A percentile compares a stretch with the other conserved stretches of the same genome.
phyloP scores from a whole-genome alignment of 1,284 basidiomycete species.

The Puccinia hordei region DNA sequence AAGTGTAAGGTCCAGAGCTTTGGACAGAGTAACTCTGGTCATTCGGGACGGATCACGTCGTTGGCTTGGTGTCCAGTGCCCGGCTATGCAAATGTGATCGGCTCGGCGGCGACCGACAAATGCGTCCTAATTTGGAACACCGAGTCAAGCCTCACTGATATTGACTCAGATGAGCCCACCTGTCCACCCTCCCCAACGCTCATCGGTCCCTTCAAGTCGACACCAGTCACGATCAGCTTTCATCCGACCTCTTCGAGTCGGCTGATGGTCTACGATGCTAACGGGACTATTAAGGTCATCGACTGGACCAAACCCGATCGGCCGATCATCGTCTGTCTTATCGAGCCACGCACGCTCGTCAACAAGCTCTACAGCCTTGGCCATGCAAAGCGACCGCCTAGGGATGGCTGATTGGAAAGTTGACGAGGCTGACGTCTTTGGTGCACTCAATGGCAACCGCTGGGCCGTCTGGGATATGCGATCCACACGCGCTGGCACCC shows the following conservation, averaged over 20 bases:
- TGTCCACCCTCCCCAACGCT: constrained; percentile 24
- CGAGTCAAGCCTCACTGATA: background rate
- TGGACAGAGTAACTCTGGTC: constrained; percentile 40
- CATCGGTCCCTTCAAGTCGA: constrained; percentile 38
- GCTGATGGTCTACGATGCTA: constrained; percentile 45
- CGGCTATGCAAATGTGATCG: constrained; percentile 42
- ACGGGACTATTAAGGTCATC: constrained; percentile 41
- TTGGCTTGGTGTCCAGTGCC: constrained; percentile 45
- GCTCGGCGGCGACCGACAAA: constrained; percentile 34
- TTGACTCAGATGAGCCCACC: background rate
- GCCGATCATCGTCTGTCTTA: constrained; percentile 41
- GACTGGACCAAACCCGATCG: constrained; percentile 47
- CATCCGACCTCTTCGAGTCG: constrained; percentile 39
- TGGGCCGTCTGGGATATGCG: constrained; percentile 48
- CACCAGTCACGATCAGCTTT: constrained; percentile 40
- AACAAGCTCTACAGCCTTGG: constrained; percentile 25
- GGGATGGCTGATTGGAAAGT: constrained; percentile 47
- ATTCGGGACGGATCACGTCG: constrained; percentile 40
- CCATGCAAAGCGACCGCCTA: background rate
- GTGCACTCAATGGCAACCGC: constrained; percentile 34
- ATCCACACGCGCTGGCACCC: constrained; percentile 23
- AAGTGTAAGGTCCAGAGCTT: constrained; percentile 1
- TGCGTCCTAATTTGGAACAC: constrained; percentile 45
- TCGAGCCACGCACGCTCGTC: constrained; percentile 37
- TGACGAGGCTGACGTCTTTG: constrained; percentile 44